These are phyloP conservation scores for Aspergillus avenaceus DNA, from an alignment of 495 filamentous ascomycete genomes.

Conservation along the genomic window DNA sequence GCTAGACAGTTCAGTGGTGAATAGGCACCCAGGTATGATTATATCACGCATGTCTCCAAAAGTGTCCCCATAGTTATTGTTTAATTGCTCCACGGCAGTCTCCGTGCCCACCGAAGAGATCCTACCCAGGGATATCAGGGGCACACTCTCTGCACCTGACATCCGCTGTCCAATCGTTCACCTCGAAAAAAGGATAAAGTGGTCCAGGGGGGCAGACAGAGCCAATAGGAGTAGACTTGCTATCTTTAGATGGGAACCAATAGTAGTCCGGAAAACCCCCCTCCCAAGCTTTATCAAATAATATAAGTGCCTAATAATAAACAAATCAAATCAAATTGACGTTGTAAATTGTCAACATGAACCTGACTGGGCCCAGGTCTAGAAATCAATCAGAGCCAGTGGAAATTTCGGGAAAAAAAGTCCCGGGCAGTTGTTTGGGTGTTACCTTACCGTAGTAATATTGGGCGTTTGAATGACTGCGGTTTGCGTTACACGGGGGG, in stretches of 20 bases:
- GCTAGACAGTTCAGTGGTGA: not conserved
- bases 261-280: not conserved
- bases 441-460: not conserved
- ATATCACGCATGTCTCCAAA: not conserved
- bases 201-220: not conserved
- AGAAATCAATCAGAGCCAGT: not conserved
- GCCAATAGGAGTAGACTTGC: not conserved
- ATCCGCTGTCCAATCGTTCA: not conserved
- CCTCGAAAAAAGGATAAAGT: not conserved
- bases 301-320: not conserved
- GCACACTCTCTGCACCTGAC: not conserved
- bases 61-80: not conserved
- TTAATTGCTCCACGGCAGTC: not conserved
- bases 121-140: not conserved
- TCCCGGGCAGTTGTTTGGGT: not conserved
- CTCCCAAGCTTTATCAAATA: not conserved
- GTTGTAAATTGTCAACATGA: not conserved
- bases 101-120: not conserved
- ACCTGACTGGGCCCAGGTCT: not conserved
- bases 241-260: not conserved
- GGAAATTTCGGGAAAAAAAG: not conserved
- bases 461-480: not conserved
- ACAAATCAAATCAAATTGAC: not conserved
- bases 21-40: not conserved
- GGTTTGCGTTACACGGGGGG: constrained; percentile 2